phyloP scores from a whole-genome alignment of 164 flowering plant species.

The Kalanchoe fedtschenkoi region DNA sequence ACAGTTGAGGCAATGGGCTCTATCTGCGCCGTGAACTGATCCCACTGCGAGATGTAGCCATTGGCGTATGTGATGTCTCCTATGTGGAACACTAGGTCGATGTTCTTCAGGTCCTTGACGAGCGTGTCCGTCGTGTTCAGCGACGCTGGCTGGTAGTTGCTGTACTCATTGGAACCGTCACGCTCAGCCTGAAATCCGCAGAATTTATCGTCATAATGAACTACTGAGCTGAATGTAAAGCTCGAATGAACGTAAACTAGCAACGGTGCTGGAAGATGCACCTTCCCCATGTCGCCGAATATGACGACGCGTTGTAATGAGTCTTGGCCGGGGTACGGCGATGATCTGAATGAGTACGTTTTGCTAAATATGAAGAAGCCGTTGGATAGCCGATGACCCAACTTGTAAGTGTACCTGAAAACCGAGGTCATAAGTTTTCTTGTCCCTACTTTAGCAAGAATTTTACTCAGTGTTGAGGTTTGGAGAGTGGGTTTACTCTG shows the following conservation, averaged over 20 bases:
- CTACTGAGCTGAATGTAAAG: neutral
- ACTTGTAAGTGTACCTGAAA: constrained; percentile 40
- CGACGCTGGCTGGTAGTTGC: constrained; percentile 67
- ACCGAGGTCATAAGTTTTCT: neutral
- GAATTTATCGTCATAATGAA: no score
- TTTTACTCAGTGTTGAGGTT: neutral
- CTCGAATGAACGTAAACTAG: neutral
- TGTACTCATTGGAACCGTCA: constrained; percentile 84
- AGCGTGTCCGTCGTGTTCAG: constrained; percentile 78
- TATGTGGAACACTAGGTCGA: constrained; percentile 76
- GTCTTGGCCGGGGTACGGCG: constrained; percentile 77
- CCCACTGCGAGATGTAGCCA: constrained; percentile 91
- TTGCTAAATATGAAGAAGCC: constrained; percentile 68
- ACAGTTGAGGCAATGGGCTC: constrained; percentile 73
- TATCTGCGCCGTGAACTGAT: constrained; percentile 78
- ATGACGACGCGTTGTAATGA: constrained; percentile 67
- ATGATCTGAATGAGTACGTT: constrained; percentile 43
- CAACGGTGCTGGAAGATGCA: constrained; percentile 9
- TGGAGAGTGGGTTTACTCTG: constrained; percentile 26
- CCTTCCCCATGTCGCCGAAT: constrained; percentile 94
- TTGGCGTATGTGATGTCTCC: constrained; percentile 76
- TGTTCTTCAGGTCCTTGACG: constrained; percentile 49
- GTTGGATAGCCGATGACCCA: constrained; percentile 53
- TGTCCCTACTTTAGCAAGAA: neutral
- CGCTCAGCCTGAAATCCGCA: constrained; percentile 57